A percentile compares a stretch with the other conserved stretches of the same genome.
Evolutionary conservation across 2,329 filamentous ascomycete genomes (phyloP).

Genomic region (Botryotinia globosa): DNA sequence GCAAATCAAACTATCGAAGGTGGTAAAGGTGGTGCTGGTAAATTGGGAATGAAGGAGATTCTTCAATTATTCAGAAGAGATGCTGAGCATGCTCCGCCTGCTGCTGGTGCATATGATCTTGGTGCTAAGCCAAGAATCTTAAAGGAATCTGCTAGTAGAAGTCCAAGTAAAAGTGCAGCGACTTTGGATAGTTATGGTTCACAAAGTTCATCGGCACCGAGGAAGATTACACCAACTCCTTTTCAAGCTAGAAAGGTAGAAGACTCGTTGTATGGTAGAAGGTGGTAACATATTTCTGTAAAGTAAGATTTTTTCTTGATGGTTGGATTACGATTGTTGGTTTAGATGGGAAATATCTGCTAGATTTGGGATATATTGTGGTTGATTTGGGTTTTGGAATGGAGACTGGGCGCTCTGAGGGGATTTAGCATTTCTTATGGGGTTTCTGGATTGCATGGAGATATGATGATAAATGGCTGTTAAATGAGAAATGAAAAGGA

Average conservation of each 20-base stretch:
- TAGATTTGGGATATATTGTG: constrained; percentile 2
- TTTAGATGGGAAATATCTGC: background rate
- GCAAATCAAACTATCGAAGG: constrained; percentile 90
- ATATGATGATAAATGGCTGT: constrained; percentile 2
- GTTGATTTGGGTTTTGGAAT: background rate
- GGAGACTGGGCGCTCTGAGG: background rate
- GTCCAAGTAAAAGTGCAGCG: constrained; percentile 6
- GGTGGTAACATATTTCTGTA: constrained; percentile 30
- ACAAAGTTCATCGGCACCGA: constrained; percentile 19
- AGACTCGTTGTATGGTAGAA: constrained; percentile 37
- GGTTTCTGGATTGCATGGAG: background rate
- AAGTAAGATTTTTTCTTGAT: background rate
- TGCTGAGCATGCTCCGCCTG: constrained; percentile 35
- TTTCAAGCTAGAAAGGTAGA: constrained; percentile 25
- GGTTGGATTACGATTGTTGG: background rate
- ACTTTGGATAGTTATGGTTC: constrained; percentile 18
- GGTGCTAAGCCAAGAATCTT: constrained; percentile 35
- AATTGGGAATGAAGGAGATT: constrained; percentile 90
- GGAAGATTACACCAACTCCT: constrained; percentile 28
- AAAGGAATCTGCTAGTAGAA: constrained; percentile 28
- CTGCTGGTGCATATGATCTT: constrained; percentile 28
- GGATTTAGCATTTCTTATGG: background rate
- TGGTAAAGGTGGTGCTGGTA: constrained; percentile 69
- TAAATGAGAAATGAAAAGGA: background rate
- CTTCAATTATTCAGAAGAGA: constrained; percentile 68